These are phyloP conservation scores for Ogataea trehaloabstinens DNA, from an alignment of 805 yeast genomes.

Conservation along the genomic window DNA sequence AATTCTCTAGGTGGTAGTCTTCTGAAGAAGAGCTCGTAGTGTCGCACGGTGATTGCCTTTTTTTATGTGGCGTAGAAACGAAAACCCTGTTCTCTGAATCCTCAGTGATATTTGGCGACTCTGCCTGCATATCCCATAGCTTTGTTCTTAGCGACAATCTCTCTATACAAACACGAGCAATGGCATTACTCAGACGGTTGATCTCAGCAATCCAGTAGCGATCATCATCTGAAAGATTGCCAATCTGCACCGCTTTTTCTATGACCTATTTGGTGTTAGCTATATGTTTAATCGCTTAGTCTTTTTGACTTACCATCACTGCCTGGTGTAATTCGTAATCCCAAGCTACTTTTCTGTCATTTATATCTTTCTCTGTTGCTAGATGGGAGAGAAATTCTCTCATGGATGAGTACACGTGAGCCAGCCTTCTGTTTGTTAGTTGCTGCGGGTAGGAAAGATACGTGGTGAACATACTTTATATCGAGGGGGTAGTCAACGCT, in stretches of 20 bases:
- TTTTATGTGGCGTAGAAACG: too few species aligned
- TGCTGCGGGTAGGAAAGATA: too few species aligned
- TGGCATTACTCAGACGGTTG: constrained; percentile 3
- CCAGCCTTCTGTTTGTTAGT: not conserved
- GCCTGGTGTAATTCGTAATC: not conserved
- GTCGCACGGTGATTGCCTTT: too few species aligned
- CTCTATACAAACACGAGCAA: constrained; percentile 6
- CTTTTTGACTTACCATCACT: not conserved
- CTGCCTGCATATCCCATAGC: too few species aligned
- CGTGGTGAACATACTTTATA: too few species aligned
- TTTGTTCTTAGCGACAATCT: constrained; percentile 5
- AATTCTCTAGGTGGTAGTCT: too few species aligned
- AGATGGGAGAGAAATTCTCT: not conserved
- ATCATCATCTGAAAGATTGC: not conserved
- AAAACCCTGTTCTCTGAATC: too few species aligned
- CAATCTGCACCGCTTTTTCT: not conserved
- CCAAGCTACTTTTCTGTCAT: not conserved
- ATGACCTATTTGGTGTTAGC: not conserved
- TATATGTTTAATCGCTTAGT: not conserved
- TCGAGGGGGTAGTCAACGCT: too few species aligned
- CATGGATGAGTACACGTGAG: not conserved
- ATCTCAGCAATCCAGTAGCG: not conserved
- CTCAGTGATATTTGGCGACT: too few species aligned
- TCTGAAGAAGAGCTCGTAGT: too few species aligned
- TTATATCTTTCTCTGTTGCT: not conserved